Evolutionary conservation across 805 yeast genomes (phyloP), one percentile per base, ranked within the genome.

Genomic region (Zygotorulaspora chibaensis): DNA sequence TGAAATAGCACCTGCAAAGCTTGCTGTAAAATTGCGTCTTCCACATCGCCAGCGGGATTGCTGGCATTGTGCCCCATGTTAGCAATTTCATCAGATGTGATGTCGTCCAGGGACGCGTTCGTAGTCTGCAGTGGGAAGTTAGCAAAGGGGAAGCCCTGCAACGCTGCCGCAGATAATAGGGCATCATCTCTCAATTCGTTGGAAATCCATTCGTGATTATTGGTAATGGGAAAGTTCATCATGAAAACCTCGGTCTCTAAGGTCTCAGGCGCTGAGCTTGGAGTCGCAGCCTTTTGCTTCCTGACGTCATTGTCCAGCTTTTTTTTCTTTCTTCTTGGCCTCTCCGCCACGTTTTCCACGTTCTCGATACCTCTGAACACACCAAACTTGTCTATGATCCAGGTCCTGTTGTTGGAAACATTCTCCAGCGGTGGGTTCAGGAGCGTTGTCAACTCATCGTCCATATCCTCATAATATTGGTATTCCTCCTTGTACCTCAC

Each of bases 391-490:
- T 96, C 95, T 36, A 75, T 65, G 3, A 75, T 57, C 66, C 76
- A 72, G 0, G 87, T 82, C 34, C 71, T 70, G 2, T 69, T 70
- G 20, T 69, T 60, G 1, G 59, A 62, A 8, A 75, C 68, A 26
- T 66, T 57, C 2, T 71, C 65, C 15, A 71, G 63, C 28, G 75
- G 74, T 27, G 77, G 73, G 9, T 71, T 56, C 49, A 84, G 83
- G n/a, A 63, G 50, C 16, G 52, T 52, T 13, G 58, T 53, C 17
- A 87, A 65, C 54, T 85, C 87, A 35, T 71, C 70, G 62, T 89
- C 96, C 81, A 89, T 82, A 16, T 87, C 95, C 29, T 84, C 88
- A 61, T 88, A 87, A n/a, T 80, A 76, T 44, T 73, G 76, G 62
- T 84, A 89, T 35, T 73, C 74, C 17, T 76, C 74, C 13, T 84